These are phyloP conservation scores for Blastobotrys chiropterorum DNA, from an alignment of 805 yeast species.

Conservation along the genomic window DNA sequence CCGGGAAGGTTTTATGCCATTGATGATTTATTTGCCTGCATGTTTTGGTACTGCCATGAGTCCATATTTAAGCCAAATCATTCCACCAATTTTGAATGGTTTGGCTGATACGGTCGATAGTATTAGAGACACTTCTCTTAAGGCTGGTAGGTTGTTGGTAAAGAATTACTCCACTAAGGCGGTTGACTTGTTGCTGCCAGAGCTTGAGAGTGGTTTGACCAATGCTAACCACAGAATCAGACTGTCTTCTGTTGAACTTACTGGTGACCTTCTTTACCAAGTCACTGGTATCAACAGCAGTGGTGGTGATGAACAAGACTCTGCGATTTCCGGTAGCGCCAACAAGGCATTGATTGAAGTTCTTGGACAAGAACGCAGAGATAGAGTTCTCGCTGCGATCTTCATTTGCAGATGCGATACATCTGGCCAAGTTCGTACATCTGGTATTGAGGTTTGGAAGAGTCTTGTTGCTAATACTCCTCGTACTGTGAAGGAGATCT, in stretches of 20 bases:
- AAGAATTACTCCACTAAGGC: slow-evolving; percentile 88
- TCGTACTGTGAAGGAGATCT: slow-evolving; percentile 82
- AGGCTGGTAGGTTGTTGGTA: slow-evolving; percentile 89
- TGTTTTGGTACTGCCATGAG: slow-evolving; percentile 90
- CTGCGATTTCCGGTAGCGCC: slow-evolving; percentile 28
- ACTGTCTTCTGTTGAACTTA: slow-evolving; percentile 86
- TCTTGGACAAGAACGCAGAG: slow-evolving; percentile 84
- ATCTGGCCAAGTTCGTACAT: slow-evolving; percentile 77
- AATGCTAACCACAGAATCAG: slow-evolving; percentile 82
- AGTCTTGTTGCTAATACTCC: slow-evolving; percentile 95
- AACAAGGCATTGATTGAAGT: slow-evolving; percentile 63
- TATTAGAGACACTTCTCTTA: slow-evolving; percentile 80
- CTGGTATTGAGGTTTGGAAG: slow-evolving; percentile 94
- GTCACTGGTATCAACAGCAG: slow-evolving; percentile 84
- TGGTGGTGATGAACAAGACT: slow-evolving; percentile 58
- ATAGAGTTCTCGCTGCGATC: slow-evolving; percentile 74
- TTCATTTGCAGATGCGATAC: slow-evolving; percentile 93
- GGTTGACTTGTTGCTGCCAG: slow-evolving; percentile 88
- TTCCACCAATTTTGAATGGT: slow-evolving; percentile 89
- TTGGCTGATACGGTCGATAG: slow-evolving; percentile 85
- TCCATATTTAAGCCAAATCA: slow-evolving; percentile 76
- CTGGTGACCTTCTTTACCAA: slow-evolving; percentile 92
- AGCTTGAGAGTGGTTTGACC: slow-evolving; percentile 81
- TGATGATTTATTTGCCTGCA: slow-evolving; percentile 83
- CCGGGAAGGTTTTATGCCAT: slow-evolving; percentile 89